Base-by-base conservation (phyloP, 2,329 filamentous ascomycete genomes). In the Onygenales sp. region DNA sequence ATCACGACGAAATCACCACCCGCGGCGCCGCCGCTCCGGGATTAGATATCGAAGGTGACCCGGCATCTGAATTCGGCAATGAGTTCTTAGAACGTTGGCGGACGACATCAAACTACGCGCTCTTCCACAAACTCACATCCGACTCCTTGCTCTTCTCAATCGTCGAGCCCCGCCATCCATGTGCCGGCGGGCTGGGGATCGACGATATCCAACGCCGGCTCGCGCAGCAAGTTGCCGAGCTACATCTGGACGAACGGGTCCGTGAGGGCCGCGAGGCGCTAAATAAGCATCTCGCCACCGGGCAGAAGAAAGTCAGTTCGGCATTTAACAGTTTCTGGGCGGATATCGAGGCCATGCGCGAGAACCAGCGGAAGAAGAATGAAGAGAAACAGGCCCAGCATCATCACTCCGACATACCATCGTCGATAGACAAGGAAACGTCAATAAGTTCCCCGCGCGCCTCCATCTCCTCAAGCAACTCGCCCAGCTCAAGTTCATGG, bases 101-200 rank as follows among this genome's bases (percentile, higher is more conserved):
- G 61, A 80, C 79, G 57, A 96, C 92, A 0, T 86, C 95, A 57
- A 97, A 97, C 66, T 95, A 93, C 69, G 81, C 86, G 50, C 85
- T 98, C 56, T 98, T 94, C 82, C 79, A 91, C 59, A 77, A 80
- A 11, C 75, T 87, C 61, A 89, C 86, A 1, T 70, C 69, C 2
- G 91, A 96, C 65, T 84, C 85, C 13, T 87, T 95, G 63, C 79
- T 98, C 13, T 98, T 97, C 65, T 92, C 95, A 60, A 89, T 98
- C 58, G 87, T 94, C 11, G 90, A 95, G 65, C 93, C 93, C 1
- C 85, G 85, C 57, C 93, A 98, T 69, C 93, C 93, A 3, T 96
- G 89, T 67, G 91, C 91, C 1, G 93, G 93, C 31, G 92, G 90
- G 0, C 78, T 98, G 17, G 91, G 86, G 1, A 90, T 98, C 58